phyloP scores from a whole-genome alignment of 2,329 filamentous ascomycete genomes.

The Atkinsonella texensis region DNA sequence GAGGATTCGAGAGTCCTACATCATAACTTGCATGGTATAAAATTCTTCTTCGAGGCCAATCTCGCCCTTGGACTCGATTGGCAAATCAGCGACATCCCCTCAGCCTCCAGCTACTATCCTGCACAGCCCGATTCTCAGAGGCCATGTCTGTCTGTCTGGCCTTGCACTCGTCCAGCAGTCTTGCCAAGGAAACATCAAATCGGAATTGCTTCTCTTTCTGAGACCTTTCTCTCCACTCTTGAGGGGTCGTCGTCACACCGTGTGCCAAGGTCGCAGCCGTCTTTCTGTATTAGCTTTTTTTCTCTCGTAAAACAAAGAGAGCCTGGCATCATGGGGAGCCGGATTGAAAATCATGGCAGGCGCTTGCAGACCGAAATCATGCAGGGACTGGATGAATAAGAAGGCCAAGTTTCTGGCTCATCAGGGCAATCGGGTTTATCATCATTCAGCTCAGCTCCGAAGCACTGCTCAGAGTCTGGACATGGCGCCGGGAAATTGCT shows the following conservation, averaged over 20 bases:
- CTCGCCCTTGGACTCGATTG: no score
- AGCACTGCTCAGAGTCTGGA: background rate
- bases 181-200: background rate
- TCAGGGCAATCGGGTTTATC: background rate
- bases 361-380: background rate
- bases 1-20: no score
- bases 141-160: background rate
- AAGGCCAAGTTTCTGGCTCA: background rate
- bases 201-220: background rate
- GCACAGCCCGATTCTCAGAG: background rate
- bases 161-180: background rate
- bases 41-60: no score
- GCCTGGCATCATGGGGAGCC: background rate
- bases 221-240: background rate
- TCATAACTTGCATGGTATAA: no score
- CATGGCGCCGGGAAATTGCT: background rate
- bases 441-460: no score
- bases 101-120: no score
- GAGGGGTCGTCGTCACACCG: background rate
- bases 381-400: background rate
- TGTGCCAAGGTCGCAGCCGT: no score
- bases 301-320: no score
- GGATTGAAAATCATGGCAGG: background rate
- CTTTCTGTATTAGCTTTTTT: no score
- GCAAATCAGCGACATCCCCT: no score